Evolutionary conservation across 805 yeast species (phyloP), one percentile per base, ranked within the genome.

Genomic region (Ogataea kodamae): DNA sequence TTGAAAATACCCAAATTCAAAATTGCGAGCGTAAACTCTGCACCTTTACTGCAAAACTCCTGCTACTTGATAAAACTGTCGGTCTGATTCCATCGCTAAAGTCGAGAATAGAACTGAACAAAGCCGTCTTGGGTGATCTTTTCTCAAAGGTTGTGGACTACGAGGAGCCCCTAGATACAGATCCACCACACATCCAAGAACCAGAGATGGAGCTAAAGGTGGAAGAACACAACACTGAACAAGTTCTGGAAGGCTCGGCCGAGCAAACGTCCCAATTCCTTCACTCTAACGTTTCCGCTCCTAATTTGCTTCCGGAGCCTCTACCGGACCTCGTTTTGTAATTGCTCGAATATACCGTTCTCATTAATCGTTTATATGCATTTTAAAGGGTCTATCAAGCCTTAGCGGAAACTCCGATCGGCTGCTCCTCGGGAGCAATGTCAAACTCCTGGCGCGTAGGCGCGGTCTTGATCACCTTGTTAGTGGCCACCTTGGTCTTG

Each of bases 401-500:
- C 33, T 50, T 52, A 8, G 58, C 55, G 21, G 53, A 43, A 13
- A 51, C 54, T 28, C 52, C 40, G 9, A 50, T 39, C 7, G 52
- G 54, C 35, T 42, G 49, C 5, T 56, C 61, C 19, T 57, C 62
- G 6, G 63, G 62, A 14, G 62, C 62, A 26, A 58, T 46, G 33
- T 58, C 63, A 29, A 53, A 54, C 44, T 58, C 63, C 31, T 49
- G 37, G 33, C 60, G 54, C 2, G 60, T 50, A 2, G 45, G 40
- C 15, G 59, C 60, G 13, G 57, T 50, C 38, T 78, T 80, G 22
- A 82, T 76, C 9, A 90, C 82, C 10, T 86, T 84, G 53, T 88
- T 89, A 19, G 90, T 72, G 13, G 78, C 64, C 9, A 74, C 76
- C 56, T 79, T 86, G 28, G 76, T 71, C 57, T 82, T 81, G 46